Evolutionary conservation across 1,284 basidiomycete species (phyloP).

Genomic region (Coriolopsis trogii): DNA sequence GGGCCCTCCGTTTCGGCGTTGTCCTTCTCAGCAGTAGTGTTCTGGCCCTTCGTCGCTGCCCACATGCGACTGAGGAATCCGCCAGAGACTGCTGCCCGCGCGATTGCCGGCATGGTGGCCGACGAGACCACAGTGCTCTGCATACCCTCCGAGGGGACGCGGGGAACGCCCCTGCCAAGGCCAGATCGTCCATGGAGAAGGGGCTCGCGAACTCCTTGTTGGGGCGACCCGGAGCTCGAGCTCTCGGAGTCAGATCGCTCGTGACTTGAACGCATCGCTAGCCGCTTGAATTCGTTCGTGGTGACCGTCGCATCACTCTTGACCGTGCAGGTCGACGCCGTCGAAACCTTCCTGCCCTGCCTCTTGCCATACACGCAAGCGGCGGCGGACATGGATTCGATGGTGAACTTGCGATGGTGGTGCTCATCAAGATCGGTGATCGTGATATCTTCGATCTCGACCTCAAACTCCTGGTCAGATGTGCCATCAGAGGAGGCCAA

Average conservation of each 20-base stretch:
- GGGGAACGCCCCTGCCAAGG: constrained; percentile 13
- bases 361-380: constrained; percentile 41
- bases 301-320: constrained; percentile 28
- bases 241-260: constrained; percentile 7
- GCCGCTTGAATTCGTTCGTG: constrained; percentile 22
- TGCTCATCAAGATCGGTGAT: constrained; percentile 32
- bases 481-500: constrained; percentile 40
- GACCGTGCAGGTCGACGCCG: constrained; percentile 38
- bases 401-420: constrained; percentile 35
- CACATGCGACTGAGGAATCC: constrained; percentile 70
- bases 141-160: constrained; percentile 20
- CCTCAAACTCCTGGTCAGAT: constrained; percentile 46
- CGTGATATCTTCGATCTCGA: constrained; percentile 43
- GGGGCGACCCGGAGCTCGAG: constrained; percentile 18
- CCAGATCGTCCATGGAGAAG: constrained; percentile 16
- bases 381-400: constrained; percentile 43
- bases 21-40: constrained; percentile 37
- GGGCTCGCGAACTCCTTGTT: constrained; percentile 10
- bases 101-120: constrained; percentile 47
- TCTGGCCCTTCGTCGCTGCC: constrained; percentile 53
- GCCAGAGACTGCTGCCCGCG: constrained; percentile 39
- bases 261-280: constrained; percentile 16
- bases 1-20: constrained; percentile 38
- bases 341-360: constrained; percentile 41
- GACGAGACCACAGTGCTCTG: constrained; percentile 36